Base-by-base conservation (phyloP, 2,329 filamentous ascomycete species). In the Fusarium bulbicola region DNA sequence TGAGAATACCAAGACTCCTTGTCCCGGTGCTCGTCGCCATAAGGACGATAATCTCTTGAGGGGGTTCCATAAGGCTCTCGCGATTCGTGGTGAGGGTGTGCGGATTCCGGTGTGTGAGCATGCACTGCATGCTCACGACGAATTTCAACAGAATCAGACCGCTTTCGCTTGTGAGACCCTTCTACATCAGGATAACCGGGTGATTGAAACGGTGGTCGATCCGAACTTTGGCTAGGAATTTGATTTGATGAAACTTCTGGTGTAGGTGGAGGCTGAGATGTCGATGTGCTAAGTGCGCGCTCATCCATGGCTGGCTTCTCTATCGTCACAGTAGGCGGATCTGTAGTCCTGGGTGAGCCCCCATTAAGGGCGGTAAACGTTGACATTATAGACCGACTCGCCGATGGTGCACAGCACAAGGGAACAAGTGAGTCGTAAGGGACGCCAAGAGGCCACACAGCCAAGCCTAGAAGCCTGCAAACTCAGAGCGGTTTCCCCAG, bases 151-250 rank as follows among this genome's bases (percentile, higher is more conserved):
- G 92, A 93, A 50, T 86, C 83, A 12, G 93, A 94, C 68, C 93
- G 89, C 81, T 94, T 95, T 77, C 90, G 89, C 81, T 92, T 92
- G 75, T 90, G 86, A 24, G 86, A 82, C 21, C 77, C 79, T 40
- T 91, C 87, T n/a, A 79, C 77, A 37, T 87, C 84, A 11, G 84
- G 73, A 74, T 86, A 85, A 42, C 72, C 73, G 49, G 83, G 74
- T 4, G 84, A 77, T 57, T 83, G 82, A 69, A 84, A 84, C 21
- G 82, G 76, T 40, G 83, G 78, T 59, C 85, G 81, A 8, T 88
- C 86, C 45, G 80, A 75, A 50, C 78, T 81, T 26, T 84, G 79
- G 9, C 76, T 79, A 36, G 84, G 78, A 83, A 86, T 85, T 58
- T 81, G 81, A 57, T 74, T 80, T 26, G 76, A 63, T 46, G 78